Evolutionary conservation across 106 monocot genomes (phyloP), one percentile per base, ranked within the genome.

Genomic region (Cymbidium sinense): DNA sequence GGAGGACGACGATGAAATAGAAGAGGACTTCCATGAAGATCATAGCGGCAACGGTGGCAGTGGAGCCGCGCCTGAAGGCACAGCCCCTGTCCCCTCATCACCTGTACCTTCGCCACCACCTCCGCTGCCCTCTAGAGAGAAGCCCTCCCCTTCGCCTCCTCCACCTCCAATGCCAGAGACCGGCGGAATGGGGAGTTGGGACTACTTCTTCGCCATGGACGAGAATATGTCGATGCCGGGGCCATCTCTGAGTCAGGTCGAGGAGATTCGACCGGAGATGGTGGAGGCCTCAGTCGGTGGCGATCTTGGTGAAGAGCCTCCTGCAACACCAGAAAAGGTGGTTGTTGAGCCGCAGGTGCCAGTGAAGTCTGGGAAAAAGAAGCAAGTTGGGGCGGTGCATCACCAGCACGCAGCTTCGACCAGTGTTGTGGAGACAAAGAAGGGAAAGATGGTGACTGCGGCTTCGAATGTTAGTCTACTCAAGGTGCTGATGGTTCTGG

Each of bases 121-220:
- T 41, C 64, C 77, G 0, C 81, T 51, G 25, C 77, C 50, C 11
- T 50, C 54, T 2, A 72, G 70, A 43, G 70, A 41, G 50, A 65
- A 84, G 17, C 86, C 79, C 43, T 70, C 75, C 9, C 75, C 79
- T 13, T 43, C 74, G 0, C 67, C 83, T 21, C 80, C 83, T 0
- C 84, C 89, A 11, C 81, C 85, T 2, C 80, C 82, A 11, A 76
- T 83, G 3, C 79, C 82, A 7, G 71, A 77, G 12, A 58, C 61
- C 18, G 52, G 75, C 28, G 76, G 43, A 18, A 34, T 77, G 73
- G 82, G 79, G 43, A 79, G 81, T 0, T 96, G 96, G 96, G 93
- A 96, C 50, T 96, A 91, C 83, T 96, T 96, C 82, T 96, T 96
- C 80, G 54, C 82, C 73, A 84, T 81, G 79, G 87, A 88, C 33